Conservation (phyloP, 169 alveolate genomes). For the Plasmodium berghei region DNA sequence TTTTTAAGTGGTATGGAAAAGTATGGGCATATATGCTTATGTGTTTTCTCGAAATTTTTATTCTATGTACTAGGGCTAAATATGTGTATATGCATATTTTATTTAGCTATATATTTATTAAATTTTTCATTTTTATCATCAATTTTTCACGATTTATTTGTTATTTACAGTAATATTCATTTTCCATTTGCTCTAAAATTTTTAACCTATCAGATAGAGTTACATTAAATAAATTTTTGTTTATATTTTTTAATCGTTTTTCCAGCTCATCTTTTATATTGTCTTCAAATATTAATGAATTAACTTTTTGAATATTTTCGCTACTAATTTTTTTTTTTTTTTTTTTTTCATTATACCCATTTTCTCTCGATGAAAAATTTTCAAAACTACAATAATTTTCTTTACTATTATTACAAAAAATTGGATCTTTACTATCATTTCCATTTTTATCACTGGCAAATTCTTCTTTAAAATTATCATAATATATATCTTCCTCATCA, state of each 20-base stretch:
- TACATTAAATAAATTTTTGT: conserved; percentile 41
- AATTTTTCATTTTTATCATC: too few relatives aligned
- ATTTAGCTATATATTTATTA: too few relatives aligned
- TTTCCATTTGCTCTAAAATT: conserved; percentile 77
- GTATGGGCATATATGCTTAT: neutral
- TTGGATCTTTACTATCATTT: conserved; percentile 7
- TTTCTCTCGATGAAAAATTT: conserved; percentile 7
- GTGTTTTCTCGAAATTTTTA: too few relatives aligned
- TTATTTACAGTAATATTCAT: conserved; percentile 53
- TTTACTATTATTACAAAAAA: neutral
- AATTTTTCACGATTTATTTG: neutral
- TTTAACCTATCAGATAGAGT: conserved; percentile 69
- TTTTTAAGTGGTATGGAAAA: neutral
- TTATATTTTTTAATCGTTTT: conserved; percentile 52
- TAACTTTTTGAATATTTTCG: conserved; percentile 2
- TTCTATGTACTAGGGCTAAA: too few relatives aligned
- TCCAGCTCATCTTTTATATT: conserved; percentile 66
- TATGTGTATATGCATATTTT: too few relatives aligned
- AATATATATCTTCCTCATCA: neutral
- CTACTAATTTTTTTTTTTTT: conserved; percentile 9
- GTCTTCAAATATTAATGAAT: conserved; percentile 53
- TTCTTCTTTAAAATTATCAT: conserved; percentile 4
- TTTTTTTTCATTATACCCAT: conserved; percentile 2
- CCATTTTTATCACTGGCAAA: neutral
- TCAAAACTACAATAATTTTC: conserved; percentile 10